These are phyloP conservation scores for Talaromyces ruber DNA, from an alignment of 495 filamentous ascomycete species.

Conservation along the genomic window DNA sequence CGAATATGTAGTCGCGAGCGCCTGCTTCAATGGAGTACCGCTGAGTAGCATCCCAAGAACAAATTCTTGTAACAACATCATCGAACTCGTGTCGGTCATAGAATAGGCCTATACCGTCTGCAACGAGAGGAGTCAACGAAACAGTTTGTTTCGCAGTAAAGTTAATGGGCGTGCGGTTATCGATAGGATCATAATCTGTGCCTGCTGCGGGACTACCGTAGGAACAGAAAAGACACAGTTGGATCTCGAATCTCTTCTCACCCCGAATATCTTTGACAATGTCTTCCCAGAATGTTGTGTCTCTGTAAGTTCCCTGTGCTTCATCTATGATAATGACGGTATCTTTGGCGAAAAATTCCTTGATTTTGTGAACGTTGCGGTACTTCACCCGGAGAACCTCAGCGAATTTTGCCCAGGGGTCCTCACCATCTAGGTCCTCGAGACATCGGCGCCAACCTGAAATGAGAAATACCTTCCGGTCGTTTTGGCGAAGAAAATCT, in stretches of 20 bases:
- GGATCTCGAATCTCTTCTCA: background rate
- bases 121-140: slow-evolving; percentile 5
- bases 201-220: slow-evolving; percentile 11
- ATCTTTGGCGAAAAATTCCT: slow-evolving; percentile 1
- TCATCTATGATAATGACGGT: slow-evolving; percentile 13
- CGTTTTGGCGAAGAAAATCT: background rate
- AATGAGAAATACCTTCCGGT: background rate
- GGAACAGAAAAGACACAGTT: slow-evolving; percentile 12
- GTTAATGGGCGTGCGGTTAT: background rate
- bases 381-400: background rate
- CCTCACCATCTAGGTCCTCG: background rate
- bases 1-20: slow-evolving; percentile 11
- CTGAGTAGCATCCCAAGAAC: background rate
- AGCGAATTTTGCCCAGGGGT: background rate
- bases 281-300: slow-evolving; percentile 8
- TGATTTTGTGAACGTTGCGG: background rate
- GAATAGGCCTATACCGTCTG: slow-evolving; percentile 11
- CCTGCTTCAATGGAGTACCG: slow-evolving; percentile 6
- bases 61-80: slow-evolving; percentile 7
- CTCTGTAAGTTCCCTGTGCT: slow-evolving; percentile 10
- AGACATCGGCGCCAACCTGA: background rate
- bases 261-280: slow-evolving; percentile 10
- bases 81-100: slow-evolving; percentile 12
- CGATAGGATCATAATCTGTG: background rate
- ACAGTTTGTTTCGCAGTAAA: background rate